Evolutionary conservation across 768 basidiomycete genomes (phyloP).

Genomic region (Serendipita sp.): DNA sequence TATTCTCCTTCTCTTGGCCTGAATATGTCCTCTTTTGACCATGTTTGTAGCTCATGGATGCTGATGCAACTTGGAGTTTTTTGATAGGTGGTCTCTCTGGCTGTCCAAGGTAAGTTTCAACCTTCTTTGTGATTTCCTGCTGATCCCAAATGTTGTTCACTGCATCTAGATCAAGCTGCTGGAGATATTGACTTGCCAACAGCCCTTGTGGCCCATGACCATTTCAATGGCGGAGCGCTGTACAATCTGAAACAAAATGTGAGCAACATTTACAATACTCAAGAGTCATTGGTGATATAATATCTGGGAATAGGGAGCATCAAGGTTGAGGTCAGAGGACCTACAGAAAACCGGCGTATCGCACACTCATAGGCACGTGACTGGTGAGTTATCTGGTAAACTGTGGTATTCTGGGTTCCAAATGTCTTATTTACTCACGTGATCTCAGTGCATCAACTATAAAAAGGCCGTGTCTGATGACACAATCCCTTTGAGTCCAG

Average conservation of each 20-base stretch:
- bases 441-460: not conserved
- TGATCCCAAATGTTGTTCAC: not conserved
- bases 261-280: not conserved
- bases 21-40: not conserved
- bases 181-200: not conserved
- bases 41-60: not conserved
- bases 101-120: not conserved
- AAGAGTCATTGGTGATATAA: not conserved
- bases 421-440: not conserved
- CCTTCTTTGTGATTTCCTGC: not conserved
- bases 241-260: not conserved
- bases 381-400: not conserved
- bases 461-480: too few relatives aligned
- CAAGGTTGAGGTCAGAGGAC: not conserved
- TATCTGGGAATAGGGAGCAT: not conserved
- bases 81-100: not conserved
- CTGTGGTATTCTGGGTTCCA: not conserved
- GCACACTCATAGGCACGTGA: not conserved
- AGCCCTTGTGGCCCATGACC: not conserved
- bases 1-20: not conserved
- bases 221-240: conserved; percentile 1
- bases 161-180: not conserved
- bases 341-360: not conserved
- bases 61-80: not conserved
- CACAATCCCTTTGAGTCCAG: too few relatives aligned